Evolutionary conservation across 805 yeast genomes (phyloP).

Genomic region (Teunomyces lycoperdinae): DNA sequence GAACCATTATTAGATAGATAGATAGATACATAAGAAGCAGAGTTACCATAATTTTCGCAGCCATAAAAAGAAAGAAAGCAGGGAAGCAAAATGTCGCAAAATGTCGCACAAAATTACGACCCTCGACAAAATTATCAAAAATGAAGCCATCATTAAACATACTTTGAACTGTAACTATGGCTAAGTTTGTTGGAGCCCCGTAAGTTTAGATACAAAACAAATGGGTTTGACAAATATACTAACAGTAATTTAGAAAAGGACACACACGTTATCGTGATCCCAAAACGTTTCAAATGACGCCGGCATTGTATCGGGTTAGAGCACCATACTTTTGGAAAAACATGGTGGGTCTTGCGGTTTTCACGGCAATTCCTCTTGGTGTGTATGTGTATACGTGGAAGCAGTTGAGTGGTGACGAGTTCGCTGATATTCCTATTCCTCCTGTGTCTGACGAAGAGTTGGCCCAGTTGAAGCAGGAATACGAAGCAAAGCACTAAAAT

Average conservation of each 20-base stretch:
- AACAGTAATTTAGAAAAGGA: constrained; percentile 30
- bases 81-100: neutral
- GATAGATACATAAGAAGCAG: no score
- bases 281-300: constrained; percentile 81
- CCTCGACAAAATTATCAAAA: neutral
- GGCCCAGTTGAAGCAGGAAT: constrained; percentile 67
- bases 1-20: constrained; percentile 56
- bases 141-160: neutral
- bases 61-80: neutral
- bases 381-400: constrained; percentile 65
- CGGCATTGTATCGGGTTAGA: constrained; percentile 89
- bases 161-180: constrained; percentile 7
- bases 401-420: constrained; percentile 72
- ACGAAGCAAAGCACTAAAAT: constrained; percentile 39
- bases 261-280: constrained; percentile 54
- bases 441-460: constrained; percentile 81
- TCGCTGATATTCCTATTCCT: constrained; percentile 90
- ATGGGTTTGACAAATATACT: constrained; percentile 1
- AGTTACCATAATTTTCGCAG: neutral
- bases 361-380: constrained; percentile 64
- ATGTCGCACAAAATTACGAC: constrained; percentile 1
- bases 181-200: constrained; percentile 16
- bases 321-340: constrained; percentile 81
- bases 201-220: constrained; percentile 7
- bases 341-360: constrained; percentile 55